Conservation (phyloP, 129 eudicot species). For the Artemisia argyi region DNA sequence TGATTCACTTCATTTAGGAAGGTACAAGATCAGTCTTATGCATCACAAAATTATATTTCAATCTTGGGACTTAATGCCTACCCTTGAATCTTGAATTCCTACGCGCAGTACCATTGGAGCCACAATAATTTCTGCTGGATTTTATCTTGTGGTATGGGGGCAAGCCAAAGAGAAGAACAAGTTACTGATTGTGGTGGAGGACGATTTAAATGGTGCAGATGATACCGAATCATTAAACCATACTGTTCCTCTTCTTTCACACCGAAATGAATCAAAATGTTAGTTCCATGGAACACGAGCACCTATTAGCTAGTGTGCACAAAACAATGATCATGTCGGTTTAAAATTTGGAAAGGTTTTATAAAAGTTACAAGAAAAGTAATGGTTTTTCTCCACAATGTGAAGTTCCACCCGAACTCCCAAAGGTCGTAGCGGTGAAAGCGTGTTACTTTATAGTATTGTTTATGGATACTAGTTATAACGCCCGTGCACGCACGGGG, state of each 20-base stretch:
- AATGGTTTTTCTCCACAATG: too few relatives aligned
- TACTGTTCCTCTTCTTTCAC: conserved; percentile 17
- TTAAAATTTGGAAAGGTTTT: neutral
- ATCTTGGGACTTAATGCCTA: neutral
- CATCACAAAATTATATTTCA: neutral
- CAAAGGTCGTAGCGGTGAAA: too few relatives aligned
- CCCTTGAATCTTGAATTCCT: conserved; percentile 4
- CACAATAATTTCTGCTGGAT: conserved; percentile 7
- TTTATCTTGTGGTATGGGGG: conserved; percentile 32
- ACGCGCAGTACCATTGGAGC: conserved; percentile 29
- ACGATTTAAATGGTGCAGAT: conserved; percentile 9
- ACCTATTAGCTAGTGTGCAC: neutral
- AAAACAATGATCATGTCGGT: neutral
- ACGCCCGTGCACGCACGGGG: too few relatives aligned
- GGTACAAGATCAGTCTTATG: conserved; percentile 2
- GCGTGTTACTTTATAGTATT: too few relatives aligned
- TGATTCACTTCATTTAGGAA: conserved; percentile 33
- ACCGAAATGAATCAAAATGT: conserved; percentile 16
- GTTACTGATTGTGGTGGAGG: neutral
- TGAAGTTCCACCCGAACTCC: too few relatives aligned
- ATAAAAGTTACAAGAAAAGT: too few relatives aligned
- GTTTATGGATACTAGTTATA: too few relatives aligned
- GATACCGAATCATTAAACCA: conserved; percentile 12
- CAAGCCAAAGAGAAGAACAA: conserved; percentile 20
- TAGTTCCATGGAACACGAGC: conserved; percentile 6